phyloP scores from a whole-genome alignment of 805 yeast species.

The Kockiozyma suomiensis region DNA sequence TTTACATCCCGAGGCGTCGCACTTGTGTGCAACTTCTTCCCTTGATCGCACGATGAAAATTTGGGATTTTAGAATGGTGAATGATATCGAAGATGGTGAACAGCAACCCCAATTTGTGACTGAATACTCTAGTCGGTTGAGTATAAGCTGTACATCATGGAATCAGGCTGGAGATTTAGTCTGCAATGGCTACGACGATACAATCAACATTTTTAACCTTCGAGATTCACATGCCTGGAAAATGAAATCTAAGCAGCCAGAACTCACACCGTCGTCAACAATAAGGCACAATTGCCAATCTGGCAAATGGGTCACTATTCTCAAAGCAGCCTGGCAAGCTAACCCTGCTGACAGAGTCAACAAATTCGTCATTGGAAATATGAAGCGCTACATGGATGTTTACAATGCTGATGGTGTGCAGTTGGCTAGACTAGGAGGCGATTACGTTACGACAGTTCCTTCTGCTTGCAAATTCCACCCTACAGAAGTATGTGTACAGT shows the following conservation, averaged over 20 bases:
- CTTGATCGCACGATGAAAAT: conserved; percentile 80
- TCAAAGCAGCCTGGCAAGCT: conserved; percentile 85
- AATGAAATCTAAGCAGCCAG: conserved; percentile 34
- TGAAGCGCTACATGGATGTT: conserved; percentile 85
- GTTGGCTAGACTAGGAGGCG: conserved; percentile 68
- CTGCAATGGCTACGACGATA: conserved; percentile 91
- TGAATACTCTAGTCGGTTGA: conserved; percentile 69
- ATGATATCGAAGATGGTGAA: conserved; percentile 21
- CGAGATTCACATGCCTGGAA: conserved; percentile 30
- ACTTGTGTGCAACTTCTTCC: conserved; percentile 84
- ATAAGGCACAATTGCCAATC: conserved; percentile 92
- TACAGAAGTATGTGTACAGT: conserved; percentile 46
- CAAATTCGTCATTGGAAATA: conserved; percentile 89
- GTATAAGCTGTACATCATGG: conserved; percentile 87
- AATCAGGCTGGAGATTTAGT: conserved; percentile 67
- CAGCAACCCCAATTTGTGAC: conserved; percentile 55
- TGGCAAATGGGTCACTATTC: conserved; percentile 90
- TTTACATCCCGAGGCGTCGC: conserved; percentile 65
- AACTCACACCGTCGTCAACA: conserved; percentile 61
- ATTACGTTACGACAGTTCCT: conserved; percentile 82
- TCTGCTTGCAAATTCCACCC: conserved; percentile 87
- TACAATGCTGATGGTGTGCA: conserved; percentile 76
- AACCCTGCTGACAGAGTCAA: conserved; percentile 70
- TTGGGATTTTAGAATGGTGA: conserved; percentile 77
- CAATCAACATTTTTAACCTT: conserved; percentile 70